Evolutionary conservation across 2,329 filamentous ascomycete species (phyloP).

Genomic region (Nannizzia gypsea): DNA sequence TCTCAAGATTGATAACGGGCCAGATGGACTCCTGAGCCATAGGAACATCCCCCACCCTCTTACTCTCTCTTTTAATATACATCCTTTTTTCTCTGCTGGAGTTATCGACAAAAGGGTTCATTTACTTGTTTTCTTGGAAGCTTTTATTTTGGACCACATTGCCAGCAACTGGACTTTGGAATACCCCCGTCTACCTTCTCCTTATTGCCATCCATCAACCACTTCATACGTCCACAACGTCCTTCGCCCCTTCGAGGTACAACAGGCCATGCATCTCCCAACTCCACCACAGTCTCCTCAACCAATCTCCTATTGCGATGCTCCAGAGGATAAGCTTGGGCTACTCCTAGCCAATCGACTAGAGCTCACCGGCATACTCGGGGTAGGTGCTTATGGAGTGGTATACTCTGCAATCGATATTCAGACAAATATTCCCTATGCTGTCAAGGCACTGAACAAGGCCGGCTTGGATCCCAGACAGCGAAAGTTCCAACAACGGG

Average conservation of each 20-base stretch:
- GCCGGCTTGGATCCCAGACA: constrained; percentile 80
- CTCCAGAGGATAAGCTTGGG: constrained; percentile 78
- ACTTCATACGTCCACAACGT: not conserved
- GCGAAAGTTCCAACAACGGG: constrained; percentile 77
- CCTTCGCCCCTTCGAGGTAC: not conserved
- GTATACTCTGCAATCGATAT: constrained; percentile 85
- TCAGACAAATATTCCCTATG: constrained; percentile 69
- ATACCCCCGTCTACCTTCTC: not conserved
- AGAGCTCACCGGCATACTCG: constrained; percentile 72
- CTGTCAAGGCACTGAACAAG: constrained; percentile 95
- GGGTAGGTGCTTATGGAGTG: constrained; percentile 90
- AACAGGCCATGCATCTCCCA: constrained; percentile 27
- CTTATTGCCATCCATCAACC: not conserved
- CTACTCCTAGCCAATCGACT: constrained; percentile 70
- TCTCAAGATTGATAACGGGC: not conserved
- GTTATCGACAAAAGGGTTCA: not conserved
- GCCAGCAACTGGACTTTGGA: not conserved
- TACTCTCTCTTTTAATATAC: not conserved
- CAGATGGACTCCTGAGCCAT: constrained; percentile 1
- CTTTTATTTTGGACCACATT: not conserved
- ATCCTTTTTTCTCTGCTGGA: not conserved
- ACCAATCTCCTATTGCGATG: constrained; percentile 40
- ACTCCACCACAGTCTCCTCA: constrained; percentile 35
- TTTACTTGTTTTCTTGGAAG: not conserved
- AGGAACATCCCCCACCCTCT: not conserved